phyloP scores from a whole-genome alignment of 2,329 filamentous ascomycete genomes.

The Xylaria sp. region DNA sequence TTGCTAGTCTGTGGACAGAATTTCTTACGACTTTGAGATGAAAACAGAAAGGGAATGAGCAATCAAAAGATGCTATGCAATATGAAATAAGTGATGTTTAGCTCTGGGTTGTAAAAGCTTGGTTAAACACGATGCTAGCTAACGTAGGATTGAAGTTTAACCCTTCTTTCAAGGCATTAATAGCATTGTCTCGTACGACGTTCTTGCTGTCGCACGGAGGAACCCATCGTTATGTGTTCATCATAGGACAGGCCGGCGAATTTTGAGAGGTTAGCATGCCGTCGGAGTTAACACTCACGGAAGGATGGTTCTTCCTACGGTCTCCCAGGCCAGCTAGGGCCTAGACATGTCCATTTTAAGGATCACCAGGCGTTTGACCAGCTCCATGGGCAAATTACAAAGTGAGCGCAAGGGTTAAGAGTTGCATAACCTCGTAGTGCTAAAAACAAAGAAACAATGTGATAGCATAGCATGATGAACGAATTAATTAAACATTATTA shows the following conservation, averaged over 20 bases:
- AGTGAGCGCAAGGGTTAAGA: neutral
- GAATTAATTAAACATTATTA: neutral
- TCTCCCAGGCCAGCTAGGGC: constrained; percentile 8
- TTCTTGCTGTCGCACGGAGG: constrained; percentile 57
- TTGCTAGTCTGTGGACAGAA: neutral
- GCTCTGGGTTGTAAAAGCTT: constrained; percentile 57
- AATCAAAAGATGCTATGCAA: constrained; percentile 42
- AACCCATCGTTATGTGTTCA: constrained; percentile 63
- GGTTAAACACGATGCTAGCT: constrained; percentile 54
- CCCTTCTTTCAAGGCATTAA: constrained; percentile 52
- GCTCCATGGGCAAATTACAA: constrained; percentile 6
- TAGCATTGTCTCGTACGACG: constrained; percentile 52
- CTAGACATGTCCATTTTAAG: neutral
- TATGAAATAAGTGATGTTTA: constrained; percentile 56
- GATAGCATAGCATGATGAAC: neutral
- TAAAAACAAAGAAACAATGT: neutral
- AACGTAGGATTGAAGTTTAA: constrained; percentile 57
- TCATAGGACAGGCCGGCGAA: constrained; percentile 60
- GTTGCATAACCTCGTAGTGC: neutral
- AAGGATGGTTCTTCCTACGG: constrained; percentile 4
- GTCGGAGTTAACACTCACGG: neutral
- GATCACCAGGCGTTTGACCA: neutral
- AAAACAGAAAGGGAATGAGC: neutral
- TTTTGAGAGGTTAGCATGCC: constrained; percentile 37
- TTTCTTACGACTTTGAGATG: neutral